Percentiles rank a stretch among this genome's conserved stretches.
Evolutionary conservation across 768 basidiomycete species (phyloP).

Genomic region (Auriscalpium orientale): DNA sequence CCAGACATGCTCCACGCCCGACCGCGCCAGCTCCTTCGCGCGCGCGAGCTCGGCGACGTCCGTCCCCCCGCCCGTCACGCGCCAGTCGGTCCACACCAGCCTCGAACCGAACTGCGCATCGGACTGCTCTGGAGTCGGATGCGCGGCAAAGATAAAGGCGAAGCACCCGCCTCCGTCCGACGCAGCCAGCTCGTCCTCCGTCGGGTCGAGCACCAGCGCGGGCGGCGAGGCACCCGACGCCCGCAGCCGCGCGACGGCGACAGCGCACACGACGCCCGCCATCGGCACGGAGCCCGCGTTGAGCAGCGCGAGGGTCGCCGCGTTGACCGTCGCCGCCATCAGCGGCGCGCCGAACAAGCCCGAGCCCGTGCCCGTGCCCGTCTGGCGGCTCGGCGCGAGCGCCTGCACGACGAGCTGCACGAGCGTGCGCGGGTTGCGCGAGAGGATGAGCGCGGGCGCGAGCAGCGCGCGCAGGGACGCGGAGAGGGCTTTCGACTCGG

Average conservation of each 20-base stretch:
- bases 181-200: slow-evolving; percentile 30
- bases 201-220: slow-evolving; percentile 45
- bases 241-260: slow-evolving; percentile 40
- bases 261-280: slow-evolving; percentile 67
- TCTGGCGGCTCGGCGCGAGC: slow-evolving; percentile 25
- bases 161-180: slow-evolving; percentile 53
- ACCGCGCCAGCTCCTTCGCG: slow-evolving; percentile 43
- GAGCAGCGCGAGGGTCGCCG: slow-evolving; percentile 58
- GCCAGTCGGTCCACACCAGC: slow-evolving; percentile 55
- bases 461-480: slow-evolving; percentile 49
- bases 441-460: slow-evolving; percentile 55
- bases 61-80: slow-evolving; percentile 25
- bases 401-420: slow-evolving; percentile 75
- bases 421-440: slow-evolving; percentile 60
- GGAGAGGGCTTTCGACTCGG: slow-evolving; percentile 55
- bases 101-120: slow-evolving; percentile 7
- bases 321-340: slow-evolving; percentile 63
- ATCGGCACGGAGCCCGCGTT: slow-evolving; percentile 67
- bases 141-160: slow-evolving; percentile 40
- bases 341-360: slow-evolving; percentile 20
- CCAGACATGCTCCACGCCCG: slow-evolving; percentile 42
- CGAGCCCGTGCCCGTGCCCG: neutral
- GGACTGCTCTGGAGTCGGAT: slow-evolving; percentile 3
- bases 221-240: slow-evolving; percentile 9
- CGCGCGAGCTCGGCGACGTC: slow-evolving; percentile 32